These are phyloP conservation scores for Candida glucosophila DNA, from an alignment of 1,139 yeast genomes.

Conservation along the genomic window DNA sequence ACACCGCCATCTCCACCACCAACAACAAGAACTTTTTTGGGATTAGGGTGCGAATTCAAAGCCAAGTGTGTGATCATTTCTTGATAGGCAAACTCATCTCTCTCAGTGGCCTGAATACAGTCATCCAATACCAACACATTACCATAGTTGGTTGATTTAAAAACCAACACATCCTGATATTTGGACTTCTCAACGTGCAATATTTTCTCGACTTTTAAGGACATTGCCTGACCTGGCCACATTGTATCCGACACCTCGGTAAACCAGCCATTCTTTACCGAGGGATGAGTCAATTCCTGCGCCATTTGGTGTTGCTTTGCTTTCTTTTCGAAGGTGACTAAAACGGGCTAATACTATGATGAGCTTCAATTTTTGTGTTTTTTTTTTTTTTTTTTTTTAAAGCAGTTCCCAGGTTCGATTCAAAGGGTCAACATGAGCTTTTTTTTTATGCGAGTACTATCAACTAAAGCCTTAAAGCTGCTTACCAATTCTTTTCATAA, in stretches of 20 bases:
- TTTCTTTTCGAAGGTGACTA: no score
- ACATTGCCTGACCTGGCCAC: slow-evolving; percentile 97
- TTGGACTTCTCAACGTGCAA: slow-evolving; percentile 74
- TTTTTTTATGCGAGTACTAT: no score
- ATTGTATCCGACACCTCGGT: slow-evolving; percentile 77
- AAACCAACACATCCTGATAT: slow-evolving; percentile 84
- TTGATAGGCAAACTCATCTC: slow-evolving; percentile 92
- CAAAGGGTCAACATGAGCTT: no score
- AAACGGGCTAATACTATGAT: no score
- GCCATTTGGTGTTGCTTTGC: slow-evolving; percentile 12
- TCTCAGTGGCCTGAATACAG: slow-evolving; percentile 85
- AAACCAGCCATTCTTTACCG: slow-evolving; percentile 83
- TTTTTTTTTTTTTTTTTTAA: no score
- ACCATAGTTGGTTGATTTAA: slow-evolving; percentile 82
- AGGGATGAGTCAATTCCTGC: slow-evolving; percentile 56
- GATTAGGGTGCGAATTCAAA: slow-evolving; percentile 81
- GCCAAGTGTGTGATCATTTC: slow-evolving; percentile 93
- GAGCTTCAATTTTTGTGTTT: no score
- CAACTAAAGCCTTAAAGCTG: no score
- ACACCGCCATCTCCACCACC: slow-evolving; percentile 99
- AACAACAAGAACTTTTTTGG: slow-evolving; percentile 79
- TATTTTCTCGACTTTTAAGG: slow-evolving; percentile 71
- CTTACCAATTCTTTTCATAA: background rate
- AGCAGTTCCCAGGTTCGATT: no score
- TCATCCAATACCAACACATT: slow-evolving; percentile 88